These are phyloP conservation scores for Coemansia sp. DNA, from an alignment of 192 early-diverging fungal species.

Conservation along the genomic window DNA sequence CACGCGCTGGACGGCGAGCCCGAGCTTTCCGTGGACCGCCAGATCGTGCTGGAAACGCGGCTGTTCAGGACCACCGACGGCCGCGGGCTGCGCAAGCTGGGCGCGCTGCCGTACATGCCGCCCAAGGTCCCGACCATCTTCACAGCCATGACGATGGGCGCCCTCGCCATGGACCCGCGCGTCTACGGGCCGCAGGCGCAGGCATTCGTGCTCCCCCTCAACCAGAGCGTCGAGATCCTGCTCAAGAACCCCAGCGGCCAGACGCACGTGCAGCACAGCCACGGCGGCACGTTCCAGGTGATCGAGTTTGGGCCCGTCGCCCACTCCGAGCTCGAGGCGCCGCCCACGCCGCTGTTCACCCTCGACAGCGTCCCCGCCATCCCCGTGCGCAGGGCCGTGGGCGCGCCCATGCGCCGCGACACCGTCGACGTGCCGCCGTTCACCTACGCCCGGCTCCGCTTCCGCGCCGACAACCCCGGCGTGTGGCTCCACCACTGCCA, in stretches of 20 bases:
- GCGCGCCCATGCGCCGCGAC: slow-evolving; percentile 59
- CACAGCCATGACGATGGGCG: slow-evolving; percentile 58
- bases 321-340: not conserved
- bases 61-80: not conserved
- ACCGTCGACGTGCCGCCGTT: slow-evolving; percentile 59
- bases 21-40: slow-evolving; percentile 14
- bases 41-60: slow-evolving; percentile 8
- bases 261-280: slow-evolving; percentile 73
- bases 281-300: slow-evolving; percentile 78
- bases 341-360: not conserved
- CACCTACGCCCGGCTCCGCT: slow-evolving; percentile 64
- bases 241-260: slow-evolving; percentile 66
- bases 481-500: slow-evolving; percentile 85
- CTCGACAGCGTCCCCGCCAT: not conserved
- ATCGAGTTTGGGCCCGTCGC: slow-evolving; percentile 55
- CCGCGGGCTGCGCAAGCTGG: not conserved
- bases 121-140: slow-evolving; percentile 56
- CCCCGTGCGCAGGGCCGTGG: not conserved
- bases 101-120: not conserved
- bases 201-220: slow-evolving; percentile 58
- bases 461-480: slow-evolving; percentile 75
- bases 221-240: slow-evolving; percentile 60
- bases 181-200: slow-evolving; percentile 64
- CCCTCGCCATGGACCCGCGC: slow-evolving; percentile 40
- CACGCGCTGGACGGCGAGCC: slow-evolving; percentile 1